phyloP scores from a whole-genome alignment of 78 protist genomes.

The Tieghemostelium lacteum region DNA sequence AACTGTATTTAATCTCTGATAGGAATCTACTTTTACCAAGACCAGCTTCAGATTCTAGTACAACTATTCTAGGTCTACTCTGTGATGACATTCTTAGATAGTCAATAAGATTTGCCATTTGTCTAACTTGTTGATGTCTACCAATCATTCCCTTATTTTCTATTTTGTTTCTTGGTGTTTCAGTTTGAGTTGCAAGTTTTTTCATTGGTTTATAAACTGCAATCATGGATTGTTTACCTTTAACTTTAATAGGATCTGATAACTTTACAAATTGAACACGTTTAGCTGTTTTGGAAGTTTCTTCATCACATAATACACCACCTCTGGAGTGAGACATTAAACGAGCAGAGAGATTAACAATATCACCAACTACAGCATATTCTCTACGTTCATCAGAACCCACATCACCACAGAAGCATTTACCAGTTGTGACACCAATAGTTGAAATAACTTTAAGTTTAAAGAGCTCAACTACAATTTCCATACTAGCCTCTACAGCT shows the following conservation, averaged over 20 bases:
- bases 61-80: neutral
- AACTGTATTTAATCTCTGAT: slow-evolving; percentile 45
- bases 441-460: slow-evolving; percentile 40
- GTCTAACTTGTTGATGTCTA: slow-evolving; percentile 28
- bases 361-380: slow-evolving; percentile 85
- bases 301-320: slow-evolving; percentile 71
- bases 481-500: slow-evolving; percentile 82
- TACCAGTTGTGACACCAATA: slow-evolving; percentile 91
- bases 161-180: neutral
- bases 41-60: slow-evolving; percentile 76
- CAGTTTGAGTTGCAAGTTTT: neutral
- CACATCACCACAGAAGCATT: slow-evolving; percentile 88
- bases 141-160: slow-evolving; percentile 49
- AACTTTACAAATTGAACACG: slow-evolving; percentile 50
- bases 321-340: slow-evolving; percentile 51
- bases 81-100: neutral
- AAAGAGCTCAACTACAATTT: slow-evolving; percentile 44
- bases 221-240: slow-evolving; percentile 65
- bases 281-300: slow-evolving; percentile 45
- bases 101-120: slow-evolving; percentile 31
- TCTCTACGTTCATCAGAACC: slow-evolving; percentile 86
- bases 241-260: slow-evolving; percentile 73
- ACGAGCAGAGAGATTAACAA: slow-evolving; percentile 79
- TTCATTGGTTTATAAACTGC: slow-evolving; percentile 66
- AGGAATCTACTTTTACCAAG: slow-evolving; percentile 65